These are phyloP conservation scores for Lophiotrema nucula DNA, from an alignment of 495 filamentous ascomycete genomes.

Conservation along the genomic window DNA sequence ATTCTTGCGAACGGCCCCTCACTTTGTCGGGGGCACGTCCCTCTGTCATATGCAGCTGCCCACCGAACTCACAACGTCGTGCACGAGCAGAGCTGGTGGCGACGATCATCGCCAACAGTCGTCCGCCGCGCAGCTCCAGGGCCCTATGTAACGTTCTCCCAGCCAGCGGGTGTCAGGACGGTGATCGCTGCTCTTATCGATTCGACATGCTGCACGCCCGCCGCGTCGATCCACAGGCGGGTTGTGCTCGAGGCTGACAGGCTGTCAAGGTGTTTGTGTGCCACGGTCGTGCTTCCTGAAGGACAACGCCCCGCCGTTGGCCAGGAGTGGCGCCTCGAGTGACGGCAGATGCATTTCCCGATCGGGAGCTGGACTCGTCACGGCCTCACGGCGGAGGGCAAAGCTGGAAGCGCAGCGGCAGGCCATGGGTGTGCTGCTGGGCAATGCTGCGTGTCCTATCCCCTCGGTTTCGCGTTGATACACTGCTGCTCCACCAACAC, in stretches of 20 bases:
- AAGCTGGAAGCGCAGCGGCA: too few relatives aligned
- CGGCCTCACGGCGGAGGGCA: background rate
- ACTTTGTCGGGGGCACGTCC: constrained; percentile 4
- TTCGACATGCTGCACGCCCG: constrained; percentile 32
- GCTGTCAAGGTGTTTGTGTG: constrained; percentile 22
- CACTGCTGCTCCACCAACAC: constrained; percentile 28
- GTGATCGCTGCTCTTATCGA: constrained; percentile 29
- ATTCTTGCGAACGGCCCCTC: constrained; percentile 30
- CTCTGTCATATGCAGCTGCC: constrained; percentile 6
- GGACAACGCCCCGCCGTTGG: constrained; percentile 11
- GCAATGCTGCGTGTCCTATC: constrained; percentile 2
- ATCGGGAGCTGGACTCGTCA: too few relatives aligned
- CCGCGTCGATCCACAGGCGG: constrained; percentile 27
- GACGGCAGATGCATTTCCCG: constrained; percentile 24
- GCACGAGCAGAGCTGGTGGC: too few relatives aligned
- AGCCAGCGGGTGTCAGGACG: constrained; percentile 17
- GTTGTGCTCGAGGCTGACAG: constrained; percentile 32
- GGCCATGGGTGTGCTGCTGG: background rate
- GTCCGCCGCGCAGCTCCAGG: constrained; percentile 4
- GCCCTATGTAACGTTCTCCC: constrained; percentile 21
- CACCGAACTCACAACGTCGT: too few relatives aligned
- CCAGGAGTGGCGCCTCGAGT: constrained; percentile 12
- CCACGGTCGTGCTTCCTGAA: constrained; percentile 16
- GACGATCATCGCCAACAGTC: background rate
- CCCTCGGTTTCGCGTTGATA: constrained; percentile 30